phyloP scores from a whole-genome alignment of 805 yeast genomes.

The Cyberlindnera lachancei region DNA sequence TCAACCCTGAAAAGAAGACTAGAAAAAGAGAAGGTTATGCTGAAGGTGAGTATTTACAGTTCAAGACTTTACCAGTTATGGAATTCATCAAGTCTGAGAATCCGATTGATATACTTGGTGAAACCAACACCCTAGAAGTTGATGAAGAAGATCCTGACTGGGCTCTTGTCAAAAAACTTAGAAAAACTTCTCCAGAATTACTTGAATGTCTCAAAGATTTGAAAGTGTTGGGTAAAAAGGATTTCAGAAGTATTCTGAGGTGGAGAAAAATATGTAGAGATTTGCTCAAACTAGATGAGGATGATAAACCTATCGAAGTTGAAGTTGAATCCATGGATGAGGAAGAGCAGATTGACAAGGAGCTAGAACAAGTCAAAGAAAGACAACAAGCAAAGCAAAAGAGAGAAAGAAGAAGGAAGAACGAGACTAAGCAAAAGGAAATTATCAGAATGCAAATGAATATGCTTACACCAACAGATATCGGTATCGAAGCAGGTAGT shows the following conservation, averaged over 20 bases:
- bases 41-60: constrained; percentile 75
- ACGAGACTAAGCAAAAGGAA: constrained; percentile 83
- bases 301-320: constrained; percentile 33
- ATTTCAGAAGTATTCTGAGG: constrained; percentile 73
- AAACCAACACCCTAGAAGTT: constrained; percentile 53
- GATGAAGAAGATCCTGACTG: constrained; percentile 61
- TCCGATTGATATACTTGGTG: constrained; percentile 78
- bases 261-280: constrained; percentile 89
- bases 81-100: constrained; percentile 80
- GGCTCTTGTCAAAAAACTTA: constrained; percentile 62
- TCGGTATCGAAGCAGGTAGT: constrained; percentile 88
- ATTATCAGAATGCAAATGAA: constrained; percentile 89
- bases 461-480: constrained; percentile 86
- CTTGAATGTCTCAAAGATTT: constrained; percentile 82
- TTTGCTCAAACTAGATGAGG: constrained; percentile 57
- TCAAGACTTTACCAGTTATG: constrained; percentile 63
- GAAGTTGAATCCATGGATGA: constrained; percentile 73
- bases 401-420: constrained; percentile 75
- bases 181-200: constrained; percentile 72
- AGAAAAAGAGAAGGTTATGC: constrained; percentile 96
- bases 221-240: constrained; percentile 90
- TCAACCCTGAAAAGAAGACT: constrained; percentile 85
- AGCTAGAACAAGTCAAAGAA: constrained; percentile 64
- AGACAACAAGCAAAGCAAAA: constrained; percentile 62
- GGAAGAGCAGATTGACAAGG: constrained; percentile 84